Evolutionary conservation across 768 basidiomycete genomes (phyloP).

Genomic region (Rhodotorula graminis): DNA sequence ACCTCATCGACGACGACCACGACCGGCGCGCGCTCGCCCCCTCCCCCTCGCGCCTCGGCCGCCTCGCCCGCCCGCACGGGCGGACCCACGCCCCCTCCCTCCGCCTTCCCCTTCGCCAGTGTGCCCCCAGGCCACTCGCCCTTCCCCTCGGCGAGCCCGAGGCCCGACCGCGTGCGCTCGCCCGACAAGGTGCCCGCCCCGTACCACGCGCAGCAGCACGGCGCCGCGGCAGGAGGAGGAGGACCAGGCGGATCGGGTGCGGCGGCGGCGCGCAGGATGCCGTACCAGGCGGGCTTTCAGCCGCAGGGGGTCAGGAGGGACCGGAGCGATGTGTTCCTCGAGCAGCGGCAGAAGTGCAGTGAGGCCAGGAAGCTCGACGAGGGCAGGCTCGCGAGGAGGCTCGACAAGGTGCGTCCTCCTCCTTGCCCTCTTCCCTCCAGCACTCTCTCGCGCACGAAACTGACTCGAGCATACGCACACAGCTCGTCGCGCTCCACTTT

Average conservation of each 20-base stretch:
- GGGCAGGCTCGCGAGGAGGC: constrained; percentile 73
- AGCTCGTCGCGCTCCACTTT: constrained; percentile 20
- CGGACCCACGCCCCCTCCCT: background rate
- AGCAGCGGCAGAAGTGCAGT: constrained; percentile 45
- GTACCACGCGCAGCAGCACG: background rate
- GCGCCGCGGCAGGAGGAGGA: background rate
- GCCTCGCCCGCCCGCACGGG: background rate
- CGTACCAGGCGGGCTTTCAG: constrained; percentile 86
- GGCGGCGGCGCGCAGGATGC: constrained; percentile 35
- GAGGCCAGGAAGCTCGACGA: constrained; percentile 65
- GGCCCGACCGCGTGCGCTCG: background rate
- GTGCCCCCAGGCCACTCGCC: constrained; percentile 16
- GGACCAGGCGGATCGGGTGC: too few relatives aligned
- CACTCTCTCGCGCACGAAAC: background rate
- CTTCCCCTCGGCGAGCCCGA: background rate
- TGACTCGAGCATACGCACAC: background rate
- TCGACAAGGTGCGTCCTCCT: constrained; percentile 71
- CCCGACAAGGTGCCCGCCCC: background rate
- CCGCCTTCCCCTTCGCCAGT: constrained; percentile 14
- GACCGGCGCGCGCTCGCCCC: background rate
- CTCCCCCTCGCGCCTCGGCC: too few relatives aligned
- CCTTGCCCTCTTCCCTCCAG: constrained; percentile 41
- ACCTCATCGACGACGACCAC: background rate
- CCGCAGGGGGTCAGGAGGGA: constrained; percentile 76
- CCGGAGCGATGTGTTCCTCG: constrained; percentile 75